Conservation (phyloP, 495 filamentous ascomycete genomes). For the Bacidia rubella region DNA sequence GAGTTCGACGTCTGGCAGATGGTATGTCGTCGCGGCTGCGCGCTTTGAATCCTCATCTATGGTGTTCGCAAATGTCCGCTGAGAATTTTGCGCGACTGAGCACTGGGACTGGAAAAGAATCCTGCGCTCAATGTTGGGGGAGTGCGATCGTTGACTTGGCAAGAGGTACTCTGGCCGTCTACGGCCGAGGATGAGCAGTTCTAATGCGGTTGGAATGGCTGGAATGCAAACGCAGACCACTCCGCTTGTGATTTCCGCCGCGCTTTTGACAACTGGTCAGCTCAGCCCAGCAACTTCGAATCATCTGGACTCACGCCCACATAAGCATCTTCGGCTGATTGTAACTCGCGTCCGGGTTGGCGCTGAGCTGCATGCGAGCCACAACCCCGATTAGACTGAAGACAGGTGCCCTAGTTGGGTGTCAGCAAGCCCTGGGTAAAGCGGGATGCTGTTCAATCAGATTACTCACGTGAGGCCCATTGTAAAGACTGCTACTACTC, state of each 20-base stretch:
- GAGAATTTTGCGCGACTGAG: no score
- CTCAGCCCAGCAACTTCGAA: neutral
- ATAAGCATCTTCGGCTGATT: slow-evolving; percentile 17
- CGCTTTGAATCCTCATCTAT: no score
- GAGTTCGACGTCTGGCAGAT: no score
- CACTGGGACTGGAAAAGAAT: no score
- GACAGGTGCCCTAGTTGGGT: slow-evolving; percentile 16
- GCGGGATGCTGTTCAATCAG: neutral
- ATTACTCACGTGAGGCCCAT: slow-evolving; percentile 25
- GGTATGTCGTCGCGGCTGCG: no score
- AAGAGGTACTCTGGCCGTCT: no score
- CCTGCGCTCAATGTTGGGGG: no score
- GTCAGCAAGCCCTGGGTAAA: slow-evolving; percentile 4
- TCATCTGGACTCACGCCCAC: slow-evolving; percentile 2
- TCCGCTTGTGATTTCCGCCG: slow-evolving; percentile 13
- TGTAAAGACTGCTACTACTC: slow-evolving; percentile 25
- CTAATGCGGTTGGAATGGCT: neutral
- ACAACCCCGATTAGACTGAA: slow-evolving; percentile 20
- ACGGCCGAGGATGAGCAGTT: no score
- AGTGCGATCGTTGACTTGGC: no score
- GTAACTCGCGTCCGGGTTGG: slow-evolving; percentile 19
- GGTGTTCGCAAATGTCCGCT: no score
- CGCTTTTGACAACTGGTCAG: slow-evolving; percentile 4
- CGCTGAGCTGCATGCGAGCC: slow-evolving; percentile 16
- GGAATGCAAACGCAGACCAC: slow-evolving; percentile 17